These are phyloP conservation scores for Verticillium dahliae DNA, from an alignment of 2,329 filamentous ascomycete species.

Conservation along the genomic window DNA sequence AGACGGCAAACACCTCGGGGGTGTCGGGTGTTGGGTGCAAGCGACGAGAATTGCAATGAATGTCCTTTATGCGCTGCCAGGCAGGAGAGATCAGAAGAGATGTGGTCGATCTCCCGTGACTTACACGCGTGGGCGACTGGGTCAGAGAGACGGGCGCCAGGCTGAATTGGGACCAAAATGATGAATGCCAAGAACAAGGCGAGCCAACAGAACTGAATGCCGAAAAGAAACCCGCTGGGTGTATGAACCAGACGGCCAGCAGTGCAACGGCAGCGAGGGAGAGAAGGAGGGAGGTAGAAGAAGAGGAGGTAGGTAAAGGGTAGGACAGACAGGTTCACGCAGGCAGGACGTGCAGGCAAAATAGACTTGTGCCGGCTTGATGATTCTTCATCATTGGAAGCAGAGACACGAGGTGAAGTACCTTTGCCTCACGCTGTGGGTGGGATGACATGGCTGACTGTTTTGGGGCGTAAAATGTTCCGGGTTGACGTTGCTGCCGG, in stretches of 20 bases:
- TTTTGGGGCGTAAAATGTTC: neutral
- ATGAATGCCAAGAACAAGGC: slow-evolving; percentile 10
- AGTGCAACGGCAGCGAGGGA: neutral
- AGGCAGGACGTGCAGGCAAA: neutral
- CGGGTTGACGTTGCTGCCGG: neutral
- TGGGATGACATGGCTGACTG: neutral
- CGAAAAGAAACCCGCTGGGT: neutral
- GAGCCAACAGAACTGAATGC: slow-evolving; percentile 3
- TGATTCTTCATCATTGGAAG: neutral
- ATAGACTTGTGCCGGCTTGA: neutral
- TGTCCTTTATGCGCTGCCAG: neutral
- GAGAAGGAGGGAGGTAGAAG: slow-evolving; percentile 7
- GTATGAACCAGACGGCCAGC: too few relatives aligned
- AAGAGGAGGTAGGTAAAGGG: neutral
- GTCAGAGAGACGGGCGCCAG: neutral
- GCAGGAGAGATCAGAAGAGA: neutral
- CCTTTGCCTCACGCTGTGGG: neutral
- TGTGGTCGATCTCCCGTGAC: neutral
- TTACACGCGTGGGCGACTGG: neutral
- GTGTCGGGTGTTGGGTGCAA: neutral
- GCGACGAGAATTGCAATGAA: neutral
- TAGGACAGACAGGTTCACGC: neutral
- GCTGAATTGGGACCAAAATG: slow-evolving; percentile 6
- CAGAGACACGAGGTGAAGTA: neutral
- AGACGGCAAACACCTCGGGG: too few relatives aligned